Evolutionary conservation across 2,329 filamentous ascomycete genomes (phyloP).

Genomic region (Aureobasidium sp.): DNA sequence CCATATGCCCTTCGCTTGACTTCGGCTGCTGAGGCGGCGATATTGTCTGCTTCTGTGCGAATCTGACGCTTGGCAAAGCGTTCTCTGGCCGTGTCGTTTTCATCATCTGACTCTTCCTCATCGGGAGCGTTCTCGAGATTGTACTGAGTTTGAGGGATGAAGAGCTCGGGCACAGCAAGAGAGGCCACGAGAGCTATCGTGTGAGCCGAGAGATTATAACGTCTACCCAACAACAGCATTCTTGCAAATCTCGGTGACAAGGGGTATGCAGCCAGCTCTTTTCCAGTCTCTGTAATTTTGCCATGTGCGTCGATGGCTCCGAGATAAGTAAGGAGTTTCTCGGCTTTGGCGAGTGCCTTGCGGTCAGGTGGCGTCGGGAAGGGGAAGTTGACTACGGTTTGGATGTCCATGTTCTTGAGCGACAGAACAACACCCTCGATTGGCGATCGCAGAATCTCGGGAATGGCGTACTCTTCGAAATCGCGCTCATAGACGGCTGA

Average conservation of each 20-base stretch:
- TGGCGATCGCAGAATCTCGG: constrained; percentile 83
- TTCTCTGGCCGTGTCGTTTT: constrained; percentile 17
- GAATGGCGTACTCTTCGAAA: constrained; percentile 77
- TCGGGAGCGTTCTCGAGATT: constrained; percentile 34
- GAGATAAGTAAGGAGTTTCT: constrained; percentile 78
- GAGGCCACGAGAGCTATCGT: constrained; percentile 84
- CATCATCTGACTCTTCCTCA: constrained; percentile 29
- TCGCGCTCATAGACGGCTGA: constrained; percentile 89
- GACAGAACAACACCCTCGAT: constrained; percentile 86
- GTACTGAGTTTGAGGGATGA: constrained; percentile 68
- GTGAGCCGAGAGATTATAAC: constrained; percentile 75
- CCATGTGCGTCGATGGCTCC: constrained; percentile 64
- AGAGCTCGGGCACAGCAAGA: constrained; percentile 80
- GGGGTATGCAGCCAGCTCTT: constrained; percentile 80
- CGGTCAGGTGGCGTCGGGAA: constrained; percentile 87
- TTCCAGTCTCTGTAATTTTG: constrained; percentile 70
- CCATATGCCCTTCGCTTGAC: constrained; percentile 59
- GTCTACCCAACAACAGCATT: constrained; percentile 81
- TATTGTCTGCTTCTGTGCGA: constrained; percentile 58
- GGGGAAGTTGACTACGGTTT: constrained; percentile 86
- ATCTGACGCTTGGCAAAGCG: constrained; percentile 26
- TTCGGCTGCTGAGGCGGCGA: constrained; percentile 53
- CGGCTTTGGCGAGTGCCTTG: constrained; percentile 69
- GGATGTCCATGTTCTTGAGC: constrained; percentile 88
- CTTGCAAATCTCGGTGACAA: constrained; percentile 84